These are phyloP conservation scores for Fusarium sp. DNA, from an alignment of 2,329 filamentous ascomycete genomes.

Conservation along the genomic window DNA sequence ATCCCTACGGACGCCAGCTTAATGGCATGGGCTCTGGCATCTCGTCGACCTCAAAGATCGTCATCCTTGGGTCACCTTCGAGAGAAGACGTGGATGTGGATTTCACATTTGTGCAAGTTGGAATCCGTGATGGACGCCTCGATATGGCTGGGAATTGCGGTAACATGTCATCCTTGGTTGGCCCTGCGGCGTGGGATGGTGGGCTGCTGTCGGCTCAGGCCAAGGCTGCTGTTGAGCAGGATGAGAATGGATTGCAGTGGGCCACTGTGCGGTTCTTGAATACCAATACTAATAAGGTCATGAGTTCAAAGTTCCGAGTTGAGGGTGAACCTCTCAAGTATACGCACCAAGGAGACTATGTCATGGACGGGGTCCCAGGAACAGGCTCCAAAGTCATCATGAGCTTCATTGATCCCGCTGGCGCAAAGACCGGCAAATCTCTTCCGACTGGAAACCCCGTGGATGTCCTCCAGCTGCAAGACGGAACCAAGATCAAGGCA, in stretches of 20 bases:
- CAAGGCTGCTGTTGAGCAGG: conserved; percentile 22
- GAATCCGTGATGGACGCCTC: conserved; percentile 67
- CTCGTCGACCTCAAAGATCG: conserved; percentile 76
- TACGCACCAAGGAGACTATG: conserved; percentile 58
- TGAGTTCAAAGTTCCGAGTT: conserved; percentile 66
- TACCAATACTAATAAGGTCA: conserved; percentile 75
- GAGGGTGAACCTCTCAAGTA: conserved; percentile 48
- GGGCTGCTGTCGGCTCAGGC: conserved; percentile 37
- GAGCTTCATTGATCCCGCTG: conserved; percentile 69
- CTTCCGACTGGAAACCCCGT: conserved; percentile 61
- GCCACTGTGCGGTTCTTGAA: conserved; percentile 70
- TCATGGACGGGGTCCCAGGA: conserved; percentile 72
- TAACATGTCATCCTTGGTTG: conserved; percentile 76
- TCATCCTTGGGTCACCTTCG: conserved; percentile 66
- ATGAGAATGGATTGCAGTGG: conserved; percentile 42
- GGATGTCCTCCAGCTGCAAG: conserved; percentile 57
- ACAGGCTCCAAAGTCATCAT: conserved; percentile 65
- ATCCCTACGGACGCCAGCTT: conserved; percentile 74
- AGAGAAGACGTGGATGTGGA: conserved; percentile 66
- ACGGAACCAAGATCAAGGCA: conserved; percentile 52
- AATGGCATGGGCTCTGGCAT: conserved; percentile 76
- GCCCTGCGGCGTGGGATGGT: conserved; percentile 57
- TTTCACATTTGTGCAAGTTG: conserved; percentile 77
- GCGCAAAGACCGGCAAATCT: conserved; percentile 67
- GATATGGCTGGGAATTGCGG: conserved; percentile 78